These are phyloP conservation scores for Trypethelium eluteriae DNA, from an alignment of 495 filamentous ascomycete genomes.

Conservation along the genomic window DNA sequence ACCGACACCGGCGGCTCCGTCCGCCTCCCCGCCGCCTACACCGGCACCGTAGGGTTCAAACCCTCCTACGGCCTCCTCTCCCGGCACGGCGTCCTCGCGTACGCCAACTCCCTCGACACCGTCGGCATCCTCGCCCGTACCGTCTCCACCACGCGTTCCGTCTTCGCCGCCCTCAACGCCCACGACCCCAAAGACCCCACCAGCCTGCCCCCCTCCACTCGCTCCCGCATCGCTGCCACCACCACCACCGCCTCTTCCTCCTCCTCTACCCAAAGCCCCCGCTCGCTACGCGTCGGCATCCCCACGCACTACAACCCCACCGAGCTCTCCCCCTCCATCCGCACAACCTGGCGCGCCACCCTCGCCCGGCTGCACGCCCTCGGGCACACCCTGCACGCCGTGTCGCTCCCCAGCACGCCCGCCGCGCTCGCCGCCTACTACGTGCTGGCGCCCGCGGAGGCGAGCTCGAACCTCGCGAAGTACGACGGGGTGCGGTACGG, in stretches of 20 bases:
- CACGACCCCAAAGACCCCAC: constrained; percentile 76
- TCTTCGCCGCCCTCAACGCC: constrained; percentile 53
- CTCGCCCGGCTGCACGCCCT: constrained; percentile 49
- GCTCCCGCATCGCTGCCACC: constrained; percentile 35
- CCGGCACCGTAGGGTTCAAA: constrained; percentile 82
- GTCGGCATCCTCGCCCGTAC: constrained; percentile 67
- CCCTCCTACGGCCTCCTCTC: constrained; percentile 81
- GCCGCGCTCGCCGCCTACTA: constrained; percentile 91
- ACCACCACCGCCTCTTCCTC: constrained; percentile 23
- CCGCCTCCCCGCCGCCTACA: constrained; percentile 84
- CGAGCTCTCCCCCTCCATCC: constrained; percentile 64
- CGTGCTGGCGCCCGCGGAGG: constrained; percentile 88
- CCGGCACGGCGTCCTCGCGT: constrained; percentile 84
- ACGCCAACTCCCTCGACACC: constrained; percentile 92
- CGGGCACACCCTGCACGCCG: constrained; percentile 61
- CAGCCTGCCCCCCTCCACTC: constrained; percentile 48
- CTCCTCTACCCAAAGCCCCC: constrained; percentile 5
- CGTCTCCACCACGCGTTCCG: constrained; percentile 41
- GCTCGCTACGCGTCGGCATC: constrained; percentile 55
- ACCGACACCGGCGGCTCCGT: constrained; percentile 96
- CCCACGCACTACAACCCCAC: constrained; percentile 82
- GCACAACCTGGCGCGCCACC: constrained; percentile 57
- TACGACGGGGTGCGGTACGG: constrained; percentile 95
- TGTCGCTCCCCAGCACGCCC: constrained; percentile 78
- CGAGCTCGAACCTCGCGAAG: constrained; percentile 93